Evolutionary conservation across 2,329 filamentous ascomycete species (phyloP), one percentile per base, ranked within the genome.

Genomic region (Alternaria rosae): DNA sequence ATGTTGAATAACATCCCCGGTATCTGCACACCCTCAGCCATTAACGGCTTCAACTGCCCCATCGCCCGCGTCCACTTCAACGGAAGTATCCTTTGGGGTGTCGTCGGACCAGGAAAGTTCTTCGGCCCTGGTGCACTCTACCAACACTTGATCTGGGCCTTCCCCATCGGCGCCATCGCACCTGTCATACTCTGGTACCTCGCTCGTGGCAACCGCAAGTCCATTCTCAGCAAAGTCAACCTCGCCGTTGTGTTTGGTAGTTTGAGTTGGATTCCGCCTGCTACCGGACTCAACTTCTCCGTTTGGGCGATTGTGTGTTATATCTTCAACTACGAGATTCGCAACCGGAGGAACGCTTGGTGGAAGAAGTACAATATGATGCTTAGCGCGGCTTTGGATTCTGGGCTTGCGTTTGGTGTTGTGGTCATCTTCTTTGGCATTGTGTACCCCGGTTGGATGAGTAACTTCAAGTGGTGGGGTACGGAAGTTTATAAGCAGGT

Each of bases 321-420:
- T 78, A 70, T 92, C 44, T 97, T 97, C 84, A 96, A 96, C 77
- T 89, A 90, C 76, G 79, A 90, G 62, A 86, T 96, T 72, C 88
- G 89, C 75, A 87, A 87, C 35, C 84, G 90, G 21, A 90, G 88
- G 25, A 84, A 84, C 28, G 89, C 87, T 1, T 97, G 93, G 93
- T 96, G 93, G 93, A 88, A 88, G 50, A 95, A 96, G 79, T 96
- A 96, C 78, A 94, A 92, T 42, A 95, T 96, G 92, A 94, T 92
- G 5, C 83, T 96, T 54, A 92, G 90, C 60, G 92, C 92, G 0
- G 93, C 92, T 2, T 84, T 96, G 57, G 93, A 96, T 76, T 93
- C 91, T 1, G 92, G 92, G 1, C 82, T 96, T 20, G 92, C 93
- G 0, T 92, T 94, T 71, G 91, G 91, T 26, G 89, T 95, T 35